Base-by-base conservation (phyloP, 441 rosid genomes). In the Viola pubescens region DNA sequence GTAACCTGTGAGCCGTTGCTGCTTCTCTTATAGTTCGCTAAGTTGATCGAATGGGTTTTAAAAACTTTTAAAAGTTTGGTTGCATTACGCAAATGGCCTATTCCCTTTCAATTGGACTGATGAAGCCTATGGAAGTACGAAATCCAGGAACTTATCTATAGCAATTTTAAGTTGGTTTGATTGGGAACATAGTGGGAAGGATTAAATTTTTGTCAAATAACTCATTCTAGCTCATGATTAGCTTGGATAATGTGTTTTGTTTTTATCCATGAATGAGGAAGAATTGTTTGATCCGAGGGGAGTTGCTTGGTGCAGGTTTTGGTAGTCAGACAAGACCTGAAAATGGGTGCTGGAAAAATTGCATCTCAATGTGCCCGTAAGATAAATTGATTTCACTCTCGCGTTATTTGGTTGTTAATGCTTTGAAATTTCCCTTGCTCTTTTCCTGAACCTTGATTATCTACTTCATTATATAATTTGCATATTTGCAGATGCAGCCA, bases 351-450 rank as follows among this genome's bases (percentile, higher is more conserved):
- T 43, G 98, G 98, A 61, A 91, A 91, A 80, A 80, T 70, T 68
- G 95, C 96, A 1, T 86, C 96, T 49, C 98, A 91, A 62, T 88
- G 96, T 74, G 96, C 98, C 59, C 96, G 95, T 91, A 80, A 75
- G 91, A 73, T 52, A 37, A 61, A 43, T 60, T 56, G 7, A 48
- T 48, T 52, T 8, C 48, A 7, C 48, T 39, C 62, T 37, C 4
- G 5, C 37, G 40, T 48, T 56, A 49, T 70, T 37, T 52, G n/a
- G 4, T 39, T 52, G 49, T 9, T 26, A 5, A 4, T 34, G 50
- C 16, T 62, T 37, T 1, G 37, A 37, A 3, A 19, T 48, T 40
- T 13, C 34, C 34, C 2, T 43, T 67, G 9, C 58, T 5, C 26
- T 38, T 59, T 6, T 40, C 7, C 12, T 7, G 10, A 9, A 6